A percentile compares a stretch with the other conserved stretches of the same genome.
phyloP scores from a whole-genome alignment of 2,329 filamentous ascomycete genomes.

The Elsinoe fawcettii region DNA sequence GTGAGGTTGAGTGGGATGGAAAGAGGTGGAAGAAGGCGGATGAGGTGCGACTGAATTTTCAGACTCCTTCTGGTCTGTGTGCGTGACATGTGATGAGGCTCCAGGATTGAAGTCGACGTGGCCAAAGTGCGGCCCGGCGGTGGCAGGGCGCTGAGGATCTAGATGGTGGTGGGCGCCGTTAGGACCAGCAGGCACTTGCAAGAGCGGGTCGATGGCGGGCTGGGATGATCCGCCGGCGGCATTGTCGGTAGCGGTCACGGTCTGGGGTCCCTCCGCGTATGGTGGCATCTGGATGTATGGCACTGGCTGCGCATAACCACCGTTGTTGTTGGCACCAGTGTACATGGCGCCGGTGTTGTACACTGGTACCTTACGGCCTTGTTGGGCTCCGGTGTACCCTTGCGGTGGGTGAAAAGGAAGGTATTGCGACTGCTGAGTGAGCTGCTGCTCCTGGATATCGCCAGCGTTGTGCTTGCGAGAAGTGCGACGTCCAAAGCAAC shows the following conservation, averaged over 20 bases:
- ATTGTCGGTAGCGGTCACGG: neutral
- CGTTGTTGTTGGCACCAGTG: too few relatives aligned
- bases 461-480: neutral
- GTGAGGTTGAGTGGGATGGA: neutral
- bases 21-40: neutral
- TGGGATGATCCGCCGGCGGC: neutral
- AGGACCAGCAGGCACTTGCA: neutral
- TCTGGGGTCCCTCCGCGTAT: too few relatives aligned
- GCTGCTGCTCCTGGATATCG: neutral
- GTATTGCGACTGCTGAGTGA: neutral
- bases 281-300: too few relatives aligned
- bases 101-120: neutral
- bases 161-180: neutral
- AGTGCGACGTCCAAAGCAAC: neutral
- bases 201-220: neutral
- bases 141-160: neutral
- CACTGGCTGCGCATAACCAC: too few relatives aligned
- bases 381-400: neutral
- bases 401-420: neutral
- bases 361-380: neutral
- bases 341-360: too few relatives aligned
- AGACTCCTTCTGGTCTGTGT: neutral
- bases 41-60: neutral
- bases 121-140: neutral
- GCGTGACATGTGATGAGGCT: constrained; percentile 4